Evolutionary conservation across 1,284 basidiomycete genomes (phyloP), one percentile per base, ranked within the genome.

Genomic region (Veloboletus limbatus): DNA sequence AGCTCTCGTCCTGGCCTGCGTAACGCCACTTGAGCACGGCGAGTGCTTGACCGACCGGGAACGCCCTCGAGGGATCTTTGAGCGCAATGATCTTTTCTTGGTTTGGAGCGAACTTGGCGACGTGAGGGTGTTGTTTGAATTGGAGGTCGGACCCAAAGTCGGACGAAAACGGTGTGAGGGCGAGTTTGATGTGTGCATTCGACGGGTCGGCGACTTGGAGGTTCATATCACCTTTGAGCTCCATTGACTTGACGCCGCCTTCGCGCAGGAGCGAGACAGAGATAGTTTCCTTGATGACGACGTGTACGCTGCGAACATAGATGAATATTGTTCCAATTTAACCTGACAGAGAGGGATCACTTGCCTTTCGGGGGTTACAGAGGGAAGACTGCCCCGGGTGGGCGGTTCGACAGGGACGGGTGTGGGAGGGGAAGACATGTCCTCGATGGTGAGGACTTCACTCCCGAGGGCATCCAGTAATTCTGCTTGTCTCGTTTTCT

Each of bases 61-160:
- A 97, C 8, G 82, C 73, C 54, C 85, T 77, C 40, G 82, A 78
- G 2, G 87, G 64, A 63, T 98, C 95, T 68, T 94, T 95, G 55
- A 98, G 75, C 7, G 85, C 85, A 45, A 98, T 79, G 27, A 88
- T 70, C 38, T 88, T 81, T 35, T 71, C 71, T 47, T 81, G 70
- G 1, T 78, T 78, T 40, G 86, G 82, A 1, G 73, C 74, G 52
- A 94, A 92, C 71, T 94, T 97, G 58, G 86, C 90, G 6, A 97
- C 89, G 52, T 97, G 89, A 7, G 96, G 95, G 62, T 97, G 95
- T 58, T 97, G 94, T 71, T 97, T 97, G 79, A 95, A 97, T 68
- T 95, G 92, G 28, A 97, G 69, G 39, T 79, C 83, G 45, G 77
- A 52, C 35, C 83, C 79, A 57, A 88, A 83, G 51, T 83, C 78